phyloP scores from a whole-genome alignment of 306 rosid genomes.

The Inga oerstediana region DNA sequence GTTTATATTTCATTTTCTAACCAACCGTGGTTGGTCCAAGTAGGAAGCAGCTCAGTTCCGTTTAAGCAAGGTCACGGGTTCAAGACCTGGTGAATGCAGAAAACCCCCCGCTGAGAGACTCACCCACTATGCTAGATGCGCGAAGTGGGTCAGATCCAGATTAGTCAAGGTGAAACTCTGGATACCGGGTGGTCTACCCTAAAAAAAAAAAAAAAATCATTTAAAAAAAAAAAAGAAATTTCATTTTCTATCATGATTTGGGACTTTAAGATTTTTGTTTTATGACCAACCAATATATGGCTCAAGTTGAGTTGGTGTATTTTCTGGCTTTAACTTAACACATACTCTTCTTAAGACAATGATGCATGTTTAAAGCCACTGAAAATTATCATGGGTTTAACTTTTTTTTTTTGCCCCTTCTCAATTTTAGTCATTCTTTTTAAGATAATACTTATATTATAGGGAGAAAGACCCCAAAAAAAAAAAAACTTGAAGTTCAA shows the following conservation, averaged over 20 bases:
- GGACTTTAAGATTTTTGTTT: not conserved
- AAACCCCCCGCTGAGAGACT: too few species aligned
- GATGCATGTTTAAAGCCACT: not conserved
- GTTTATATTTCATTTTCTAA: not conserved
- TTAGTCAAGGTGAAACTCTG: too few species aligned
- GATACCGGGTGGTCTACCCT: too few species aligned
- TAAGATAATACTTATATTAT: not conserved
- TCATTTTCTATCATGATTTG: not conserved
- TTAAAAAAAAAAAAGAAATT: not conserved
- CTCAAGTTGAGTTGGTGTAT: not conserved
- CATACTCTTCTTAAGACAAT: not conserved
- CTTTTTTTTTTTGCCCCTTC: not conserved
- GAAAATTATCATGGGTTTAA: not conserved
- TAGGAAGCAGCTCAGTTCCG: too few species aligned
- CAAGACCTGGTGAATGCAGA: too few species aligned
- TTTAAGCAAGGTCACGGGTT: too few species aligned
- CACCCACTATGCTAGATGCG: too few species aligned
- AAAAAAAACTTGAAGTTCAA: too few species aligned
- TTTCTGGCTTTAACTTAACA: not conserved
- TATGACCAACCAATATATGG: not conserved
- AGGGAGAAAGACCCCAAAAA: too few species aligned
- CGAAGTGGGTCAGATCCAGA: too few species aligned
- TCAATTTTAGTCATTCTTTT: not conserved
- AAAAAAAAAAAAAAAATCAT: too few species aligned
- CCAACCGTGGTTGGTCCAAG: too few species aligned